Evolutionary conservation across 768 basidiomycete genomes (phyloP).

Genomic region (Chalciporus piperatus): DNA sequence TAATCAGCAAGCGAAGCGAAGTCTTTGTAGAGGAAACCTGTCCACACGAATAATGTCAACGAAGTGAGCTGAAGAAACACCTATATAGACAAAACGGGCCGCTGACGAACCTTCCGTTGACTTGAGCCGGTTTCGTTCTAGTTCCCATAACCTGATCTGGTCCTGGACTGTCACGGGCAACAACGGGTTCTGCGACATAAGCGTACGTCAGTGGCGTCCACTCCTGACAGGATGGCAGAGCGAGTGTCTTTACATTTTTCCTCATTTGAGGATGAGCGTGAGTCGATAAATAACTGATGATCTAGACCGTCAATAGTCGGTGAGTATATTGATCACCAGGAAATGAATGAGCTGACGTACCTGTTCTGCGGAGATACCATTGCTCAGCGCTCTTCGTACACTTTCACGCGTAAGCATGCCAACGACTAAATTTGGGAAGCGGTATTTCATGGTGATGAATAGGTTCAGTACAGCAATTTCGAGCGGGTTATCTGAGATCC

Average conservation of each 20-base stretch:
- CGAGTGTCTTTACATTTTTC: slow-evolving; percentile 62
- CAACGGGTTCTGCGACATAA: slow-evolving; percentile 68
- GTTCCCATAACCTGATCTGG: slow-evolving; percentile 96
- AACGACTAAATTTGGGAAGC: slow-evolving; percentile 96
- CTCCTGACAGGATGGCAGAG: slow-evolving; percentile 3
- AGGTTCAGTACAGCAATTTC: slow-evolving; percentile 95
- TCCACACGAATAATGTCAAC: slow-evolving; percentile 1
- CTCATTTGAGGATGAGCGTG: slow-evolving; percentile 99
- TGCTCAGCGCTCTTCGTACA: slow-evolving; percentile 88
- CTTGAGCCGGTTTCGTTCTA: slow-evolving; percentile 89
- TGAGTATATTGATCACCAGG: slow-evolving; percentile 9
- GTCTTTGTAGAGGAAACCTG: slow-evolving; percentile 85
- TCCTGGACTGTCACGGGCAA: slow-evolving; percentile 97
- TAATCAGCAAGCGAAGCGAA: slow-evolving; percentile 88
- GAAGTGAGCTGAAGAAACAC: slow-evolving; percentile 1
- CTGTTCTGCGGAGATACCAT: slow-evolving; percentile 97
- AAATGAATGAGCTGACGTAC: slow-evolving; percentile 42
- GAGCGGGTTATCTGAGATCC: slow-evolving; percentile 77
- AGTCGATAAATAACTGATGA: slow-evolving; percentile 90
- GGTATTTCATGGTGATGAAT: slow-evolving; percentile 88
- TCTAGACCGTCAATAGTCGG: slow-evolving; percentile 46
- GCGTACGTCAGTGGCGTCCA: slow-evolving; percentile 13
- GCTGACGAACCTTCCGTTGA: slow-evolving; percentile 72
- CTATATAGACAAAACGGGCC: slow-evolving; percentile 2
- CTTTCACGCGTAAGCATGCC: slow-evolving; percentile 94